Conservation (phyloP, 2,329 filamentous ascomycete species). For the Neophaeococcomyces aloes region DNA sequence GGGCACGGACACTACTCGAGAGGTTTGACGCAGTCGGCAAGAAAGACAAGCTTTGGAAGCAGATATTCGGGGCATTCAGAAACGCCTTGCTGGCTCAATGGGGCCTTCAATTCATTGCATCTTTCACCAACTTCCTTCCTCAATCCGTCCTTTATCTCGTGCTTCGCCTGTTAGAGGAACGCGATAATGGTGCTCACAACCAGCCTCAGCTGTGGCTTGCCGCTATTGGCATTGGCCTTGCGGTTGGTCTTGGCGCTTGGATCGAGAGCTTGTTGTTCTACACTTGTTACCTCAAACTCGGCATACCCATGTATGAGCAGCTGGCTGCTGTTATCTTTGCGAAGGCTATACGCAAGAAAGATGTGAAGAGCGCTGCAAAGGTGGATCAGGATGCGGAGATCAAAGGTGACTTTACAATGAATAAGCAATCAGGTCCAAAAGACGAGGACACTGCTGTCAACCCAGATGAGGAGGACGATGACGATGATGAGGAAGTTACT, state of each 20-base stretch:
- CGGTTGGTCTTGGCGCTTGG: constrained; percentile 47
- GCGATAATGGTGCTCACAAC: constrained; percentile 36
- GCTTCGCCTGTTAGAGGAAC: constrained; percentile 52
- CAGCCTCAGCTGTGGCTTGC: constrained; percentile 54
- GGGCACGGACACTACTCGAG: constrained; percentile 44
- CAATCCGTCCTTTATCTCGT: constrained; percentile 60
- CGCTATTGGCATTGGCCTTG: constrained; percentile 53
- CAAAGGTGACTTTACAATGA: constrained; percentile 23
- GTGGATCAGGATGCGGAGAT: constrained; percentile 17
- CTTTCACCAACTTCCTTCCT: constrained; percentile 56
- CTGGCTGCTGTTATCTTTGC: constrained; percentile 63
- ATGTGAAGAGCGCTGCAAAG: constrained; percentile 51
- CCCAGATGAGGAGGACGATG: constrained; percentile 29
- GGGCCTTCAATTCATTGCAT: constrained; percentile 43
- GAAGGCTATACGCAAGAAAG: constrained; percentile 67
- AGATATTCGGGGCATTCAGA: constrained; percentile 50
- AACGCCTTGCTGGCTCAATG: constrained; percentile 49
- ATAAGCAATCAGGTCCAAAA: constrained; percentile 23
- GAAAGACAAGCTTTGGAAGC: constrained; percentile 46
- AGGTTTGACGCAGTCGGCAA: constrained; percentile 29
- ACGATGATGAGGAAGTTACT: constrained; percentile 43
- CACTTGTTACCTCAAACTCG: constrained; percentile 53
- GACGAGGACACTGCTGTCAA: constrained; percentile 26
- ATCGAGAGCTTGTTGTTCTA: constrained; percentile 58
- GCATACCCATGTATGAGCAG: constrained; percentile 57